Evolutionary conservation across 1,284 basidiomycete genomes (phyloP).

Genomic region (Kwoniella shivajii): DNA sequence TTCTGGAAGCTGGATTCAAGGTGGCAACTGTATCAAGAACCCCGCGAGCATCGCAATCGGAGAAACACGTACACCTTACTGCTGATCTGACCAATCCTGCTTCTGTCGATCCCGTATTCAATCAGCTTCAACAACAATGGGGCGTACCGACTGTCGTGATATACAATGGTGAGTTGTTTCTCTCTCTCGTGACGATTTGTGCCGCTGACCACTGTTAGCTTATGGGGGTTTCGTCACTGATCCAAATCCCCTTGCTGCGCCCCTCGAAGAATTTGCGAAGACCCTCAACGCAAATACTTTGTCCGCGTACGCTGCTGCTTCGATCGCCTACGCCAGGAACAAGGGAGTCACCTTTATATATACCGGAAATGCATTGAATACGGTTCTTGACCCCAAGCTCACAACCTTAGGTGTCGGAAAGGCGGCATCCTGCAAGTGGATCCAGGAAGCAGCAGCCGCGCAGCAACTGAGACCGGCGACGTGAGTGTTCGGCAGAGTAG

Average conservation of each 20-base stretch:
- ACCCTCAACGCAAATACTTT: constrained; percentile 3
- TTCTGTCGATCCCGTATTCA: constrained; percentile 1
- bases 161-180: constrained; percentile 4
- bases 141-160: constrained; percentile 9
- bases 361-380: constrained; percentile 7
- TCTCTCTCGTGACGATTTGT: too few relatives aligned
- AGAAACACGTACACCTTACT: background rate
- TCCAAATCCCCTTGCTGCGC: background rate
- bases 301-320: constrained; percentile 1
- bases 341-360: background rate
- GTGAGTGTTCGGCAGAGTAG: background rate
- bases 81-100: constrained; percentile 2
- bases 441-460: background rate
- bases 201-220: background rate
- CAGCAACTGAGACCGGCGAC: background rate
- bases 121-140: background rate
- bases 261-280: background rate
- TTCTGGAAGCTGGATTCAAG: background rate
- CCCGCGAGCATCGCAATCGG: background rate
- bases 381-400: background rate
- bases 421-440: background rate
- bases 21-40: constrained; percentile 3
- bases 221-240: background rate
- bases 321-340: constrained; percentile 2
- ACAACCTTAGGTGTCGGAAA: constrained; percentile 2